These are phyloP conservation scores for Rhodosporidiobolus sp. DNA, from an alignment of 768 basidiomycete species.

Conservation along the genomic window DNA sequence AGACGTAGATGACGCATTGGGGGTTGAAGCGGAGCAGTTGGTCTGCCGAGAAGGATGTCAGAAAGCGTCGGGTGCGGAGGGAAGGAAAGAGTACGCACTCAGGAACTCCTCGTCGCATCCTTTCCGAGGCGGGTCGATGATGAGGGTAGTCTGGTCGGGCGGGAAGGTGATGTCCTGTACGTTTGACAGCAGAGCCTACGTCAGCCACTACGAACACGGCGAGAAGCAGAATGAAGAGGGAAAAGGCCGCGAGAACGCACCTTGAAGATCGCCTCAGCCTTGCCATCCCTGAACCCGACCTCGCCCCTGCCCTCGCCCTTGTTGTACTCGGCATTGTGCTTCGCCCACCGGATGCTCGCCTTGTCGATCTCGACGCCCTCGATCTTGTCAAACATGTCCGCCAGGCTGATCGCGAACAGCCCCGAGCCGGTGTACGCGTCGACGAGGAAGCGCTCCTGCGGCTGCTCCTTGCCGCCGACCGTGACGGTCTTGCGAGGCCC, in stretches of 20 bases:
- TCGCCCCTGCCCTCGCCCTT: conserved; percentile 55
- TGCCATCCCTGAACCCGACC: conserved; percentile 66
- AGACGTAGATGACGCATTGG: conserved; percentile 56
- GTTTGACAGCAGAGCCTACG: no score
- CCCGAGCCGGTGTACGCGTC: conserved; percentile 81
- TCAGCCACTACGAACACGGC: background rate
- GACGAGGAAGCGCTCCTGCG: conserved; percentile 65
- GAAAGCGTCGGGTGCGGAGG: background rate
- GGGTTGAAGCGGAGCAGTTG: conserved; percentile 72
- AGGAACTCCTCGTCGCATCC: conserved; percentile 67
- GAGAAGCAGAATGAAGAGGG: conserved; percentile 27
- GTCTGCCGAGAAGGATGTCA: conserved; percentile 34
- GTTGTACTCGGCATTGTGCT: conserved; percentile 51
- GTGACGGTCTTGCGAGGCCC: conserved; percentile 23
- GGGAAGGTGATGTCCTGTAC: conserved; percentile 58
- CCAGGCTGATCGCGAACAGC: conserved; percentile 79
- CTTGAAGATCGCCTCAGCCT: conserved; percentile 79
- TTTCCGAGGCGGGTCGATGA: conserved; percentile 91
- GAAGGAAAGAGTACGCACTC: conserved; percentile 51
- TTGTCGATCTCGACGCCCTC: conserved; percentile 84
- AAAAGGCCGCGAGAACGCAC: conserved; percentile 53
- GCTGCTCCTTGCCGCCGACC: background rate
- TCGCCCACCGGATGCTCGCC: conserved; percentile 48
- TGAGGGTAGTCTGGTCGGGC: conserved; percentile 61
- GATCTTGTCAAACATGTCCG: conserved; percentile 67